Base-by-base conservation (phyloP, 768 basidiomycete genomes). In the Serendipita vermifera region DNA sequence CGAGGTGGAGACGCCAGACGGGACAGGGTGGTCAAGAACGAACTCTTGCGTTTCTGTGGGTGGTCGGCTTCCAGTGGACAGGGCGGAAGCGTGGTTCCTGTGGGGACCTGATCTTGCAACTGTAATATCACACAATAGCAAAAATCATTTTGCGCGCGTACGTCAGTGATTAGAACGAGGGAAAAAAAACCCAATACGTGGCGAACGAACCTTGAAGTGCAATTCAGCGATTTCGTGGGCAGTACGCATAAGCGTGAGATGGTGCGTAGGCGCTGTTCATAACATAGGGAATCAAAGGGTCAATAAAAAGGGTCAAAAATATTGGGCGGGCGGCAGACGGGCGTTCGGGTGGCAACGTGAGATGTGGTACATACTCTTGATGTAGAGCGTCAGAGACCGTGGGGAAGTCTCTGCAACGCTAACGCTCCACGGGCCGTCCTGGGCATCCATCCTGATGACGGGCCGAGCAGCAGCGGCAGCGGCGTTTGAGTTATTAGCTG, bases 381-480 rank as follows among this genome's bases (percentile, higher is more conserved):
- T 80, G 74, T 91, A 91, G 65, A 91, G 77, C 66, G 78, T 83
- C 72, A 83, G 91, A 6, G 81, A 78, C 61, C 75, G 73, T 41
- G 80, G 66, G 22, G 85, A 85, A 54, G 80, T 83, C 72, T 89
- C 86, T 60, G 89, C 89, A 60, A 90, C 87, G 67, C 85, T 87
- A 66, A 92, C 80, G 64, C 80, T 81, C 89, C 89, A 92, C 22
- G 81, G 86, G 13, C 85, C 86, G 64, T 87, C 85, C 68, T 86
- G 80, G 38, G 58, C 33, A 26, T 51, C 46, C 46, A 51, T 20
- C 9, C 46, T 20, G n/a, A n/a, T n/a, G 46, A 51, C 46, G 22
- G 46, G 46, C 7, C 46, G 46, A 51, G 46, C 41, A 15, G 11
- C 41, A 24, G 41, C 24, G 24, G 41, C 46, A 29, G 46, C 46